Base-by-base conservation (phyloP, 495 filamentous ascomycete species). In the Penicillium cinerascens region DNA sequence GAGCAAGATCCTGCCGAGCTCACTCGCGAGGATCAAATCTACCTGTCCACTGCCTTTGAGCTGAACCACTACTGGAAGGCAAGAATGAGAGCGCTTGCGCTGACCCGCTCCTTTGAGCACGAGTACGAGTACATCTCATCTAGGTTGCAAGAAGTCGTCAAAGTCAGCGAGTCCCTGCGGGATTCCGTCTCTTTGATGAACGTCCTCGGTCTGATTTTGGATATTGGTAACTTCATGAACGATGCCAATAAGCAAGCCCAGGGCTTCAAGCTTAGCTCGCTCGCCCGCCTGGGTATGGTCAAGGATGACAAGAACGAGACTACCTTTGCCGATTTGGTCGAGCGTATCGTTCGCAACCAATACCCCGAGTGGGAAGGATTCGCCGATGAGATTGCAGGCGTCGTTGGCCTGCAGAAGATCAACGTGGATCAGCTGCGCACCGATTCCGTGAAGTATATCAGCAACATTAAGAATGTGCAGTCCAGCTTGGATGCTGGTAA, bases 191-290 rank as follows among this genome's bases (percentile, higher is more conserved):
- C 89, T 7, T 74, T 98, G 59, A 96, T 97, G 83, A 96, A 93
- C 54, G 90, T 98, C 38, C 85, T 98, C 18, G 92, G 92, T 53
- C 76, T 98, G 42, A 98, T 98, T 67, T 77, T 97, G 58, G 91
- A 96, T 71, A 95, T 98, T 63, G 93, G 93, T 64, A 98, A 98
- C 65, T 98, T 93, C 78, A 98, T 98, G 93, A 98, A 98, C 74
- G 93, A 97, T 61, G 85, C 91, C 42, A 97, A 96, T 69, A 98
- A 98, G 72, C 95, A 97, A 70, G 93, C 95, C 2, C 88, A 86
- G 55, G 93, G 93, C 42, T 98, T 98, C 85, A 98, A 98, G 71
- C 82, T 98, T 21, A 91, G 91, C 59, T 95, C 93, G 1, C 85
- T 98, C n/a, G 88, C 89, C 35, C 83, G 93, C 21, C 76, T 98